Evolutionary conservation across 345 rosid genomes (phyloP).

Genomic region (Salix exigua): DNA sequence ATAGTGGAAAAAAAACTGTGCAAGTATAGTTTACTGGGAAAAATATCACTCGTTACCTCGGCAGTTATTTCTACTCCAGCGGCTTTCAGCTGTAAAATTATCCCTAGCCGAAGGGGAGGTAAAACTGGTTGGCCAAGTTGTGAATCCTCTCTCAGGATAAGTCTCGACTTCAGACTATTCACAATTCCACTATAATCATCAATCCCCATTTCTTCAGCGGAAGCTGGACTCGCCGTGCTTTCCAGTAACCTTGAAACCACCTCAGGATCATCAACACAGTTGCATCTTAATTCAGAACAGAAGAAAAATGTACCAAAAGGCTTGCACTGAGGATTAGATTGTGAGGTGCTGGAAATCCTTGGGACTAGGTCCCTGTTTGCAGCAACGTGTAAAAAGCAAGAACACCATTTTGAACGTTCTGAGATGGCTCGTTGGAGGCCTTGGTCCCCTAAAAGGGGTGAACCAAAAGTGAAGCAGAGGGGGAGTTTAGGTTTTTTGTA

Average conservation of each 20-base stretch:
- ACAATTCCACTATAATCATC: slow-evolving; percentile 16
- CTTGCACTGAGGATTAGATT: slow-evolving; percentile 20
- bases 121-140: neutral
- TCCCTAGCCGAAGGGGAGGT: slow-evolving; percentile 20
- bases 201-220: slow-evolving; percentile 9
- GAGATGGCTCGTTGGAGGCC: slow-evolving; percentile 35
- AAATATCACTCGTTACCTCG: slow-evolving; percentile 23
- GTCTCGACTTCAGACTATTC: slow-evolving; percentile 1
- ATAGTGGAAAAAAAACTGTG: neutral
- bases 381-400: slow-evolving; percentile 57
- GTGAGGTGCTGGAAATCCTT: slow-evolving; percentile 14
- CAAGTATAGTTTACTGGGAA: neutral
- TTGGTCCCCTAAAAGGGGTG: slow-evolving; percentile 47
- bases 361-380: slow-evolving; percentile 37
- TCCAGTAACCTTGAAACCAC: slow-evolving; percentile 25
- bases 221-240: slow-evolving; percentile 3
- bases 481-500: slow-evolving; percentile 19
- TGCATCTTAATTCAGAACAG: slow-evolving; percentile 30
- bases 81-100: slow-evolving; percentile 30
- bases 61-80: slow-evolving; percentile 17
- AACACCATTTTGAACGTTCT: slow-evolving; percentile 30
- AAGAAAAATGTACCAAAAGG: slow-evolving; percentile 60
- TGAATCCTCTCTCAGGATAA: slow-evolving; percentile 17
- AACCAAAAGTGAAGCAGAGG: slow-evolving; percentile 71
- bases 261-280: slow-evolving; percentile 50